Conservation (phyloP, 2,329 filamentous ascomycete species). For the Phialemonium atrogriseum region DNA sequence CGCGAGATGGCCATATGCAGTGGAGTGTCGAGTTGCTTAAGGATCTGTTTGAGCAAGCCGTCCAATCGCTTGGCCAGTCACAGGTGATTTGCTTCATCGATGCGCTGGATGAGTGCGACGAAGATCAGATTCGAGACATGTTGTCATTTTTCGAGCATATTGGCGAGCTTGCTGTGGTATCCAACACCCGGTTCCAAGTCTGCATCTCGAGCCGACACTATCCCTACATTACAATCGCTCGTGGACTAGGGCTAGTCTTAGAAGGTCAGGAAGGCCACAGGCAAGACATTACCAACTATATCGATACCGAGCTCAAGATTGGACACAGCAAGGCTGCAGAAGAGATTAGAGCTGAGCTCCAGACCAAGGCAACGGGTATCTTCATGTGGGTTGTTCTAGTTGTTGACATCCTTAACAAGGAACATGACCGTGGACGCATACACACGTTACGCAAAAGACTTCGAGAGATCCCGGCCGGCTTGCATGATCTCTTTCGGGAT, state of each 20-base stretch:
- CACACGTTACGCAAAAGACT: constrained; percentile 14
- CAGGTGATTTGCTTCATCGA: constrained; percentile 19
- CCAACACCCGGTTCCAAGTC: constrained; percentile 12
- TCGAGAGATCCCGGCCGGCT: constrained; percentile 20
- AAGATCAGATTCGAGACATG: constrained; percentile 30
- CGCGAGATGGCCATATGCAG: background rate
- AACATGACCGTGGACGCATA: constrained; percentile 17
- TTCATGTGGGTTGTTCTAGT: constrained; percentile 32
- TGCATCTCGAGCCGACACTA: constrained; percentile 37
- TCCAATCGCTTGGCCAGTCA: constrained; percentile 9
- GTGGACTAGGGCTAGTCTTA: constrained; percentile 16
- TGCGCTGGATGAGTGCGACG: constrained; percentile 37
- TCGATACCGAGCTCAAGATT: constrained; percentile 16
- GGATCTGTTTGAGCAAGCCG: constrained; percentile 13
- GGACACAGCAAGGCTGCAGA: constrained; percentile 1
- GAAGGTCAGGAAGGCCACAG: constrained; percentile 22
- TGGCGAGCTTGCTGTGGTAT: constrained; percentile 13
- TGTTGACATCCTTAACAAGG: constrained; percentile 22
- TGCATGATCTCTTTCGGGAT: constrained; percentile 39
- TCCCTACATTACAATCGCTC: constrained; percentile 24
- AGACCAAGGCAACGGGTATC: constrained; percentile 25
- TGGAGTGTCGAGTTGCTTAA: constrained; percentile 13
- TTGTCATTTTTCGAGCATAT: constrained; percentile 29
- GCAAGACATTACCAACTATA: constrained; percentile 21
- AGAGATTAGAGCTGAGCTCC: constrained; percentile 14